Percentiles rank a stretch among this genome's conserved stretches.
phyloP scores from a whole-genome alignment of 192 early-diverging fungal genomes.

The Coemansia pectinata region DNA sequence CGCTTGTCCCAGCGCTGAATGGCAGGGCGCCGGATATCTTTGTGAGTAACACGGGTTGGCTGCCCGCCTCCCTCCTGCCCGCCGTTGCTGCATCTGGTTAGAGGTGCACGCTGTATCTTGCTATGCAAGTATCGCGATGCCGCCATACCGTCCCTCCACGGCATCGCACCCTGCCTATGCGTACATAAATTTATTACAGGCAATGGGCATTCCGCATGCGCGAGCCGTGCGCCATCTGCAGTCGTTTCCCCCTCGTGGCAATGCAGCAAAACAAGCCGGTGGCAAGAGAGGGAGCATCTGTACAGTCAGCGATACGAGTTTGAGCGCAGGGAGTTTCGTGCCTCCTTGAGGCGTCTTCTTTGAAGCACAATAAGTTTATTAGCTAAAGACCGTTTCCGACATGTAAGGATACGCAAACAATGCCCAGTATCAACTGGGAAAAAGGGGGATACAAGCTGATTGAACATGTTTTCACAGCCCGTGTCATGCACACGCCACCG shows the following conservation, averaged over 20 bases:
- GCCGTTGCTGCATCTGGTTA: neutral
- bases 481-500: conserved; percentile 5
- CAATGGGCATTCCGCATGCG: conserved; percentile 6
- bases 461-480: neutral
- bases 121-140: neutral
- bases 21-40: neutral
- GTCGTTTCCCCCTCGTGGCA: neutral
- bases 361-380: conserved; percentile 1
- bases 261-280: neutral
- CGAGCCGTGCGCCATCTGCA: conserved; percentile 10
- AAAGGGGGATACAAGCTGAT: neutral
- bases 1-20: neutral
- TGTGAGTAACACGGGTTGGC: conserved; percentile 1
- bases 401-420: neutral
- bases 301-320: conserved; percentile 5
- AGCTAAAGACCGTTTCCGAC: neutral
- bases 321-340: neutral
- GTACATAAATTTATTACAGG: conserved; percentile 10
- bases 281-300: neutral
- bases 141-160: neutral
- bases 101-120: neutral
- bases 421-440: neutral
- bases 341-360: neutral
- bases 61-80: neutral
- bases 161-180: conserved; percentile 6